phyloP scores from a whole-genome alignment of 345 rosid species.

The Eucalyptus camaldulensis region DNA sequence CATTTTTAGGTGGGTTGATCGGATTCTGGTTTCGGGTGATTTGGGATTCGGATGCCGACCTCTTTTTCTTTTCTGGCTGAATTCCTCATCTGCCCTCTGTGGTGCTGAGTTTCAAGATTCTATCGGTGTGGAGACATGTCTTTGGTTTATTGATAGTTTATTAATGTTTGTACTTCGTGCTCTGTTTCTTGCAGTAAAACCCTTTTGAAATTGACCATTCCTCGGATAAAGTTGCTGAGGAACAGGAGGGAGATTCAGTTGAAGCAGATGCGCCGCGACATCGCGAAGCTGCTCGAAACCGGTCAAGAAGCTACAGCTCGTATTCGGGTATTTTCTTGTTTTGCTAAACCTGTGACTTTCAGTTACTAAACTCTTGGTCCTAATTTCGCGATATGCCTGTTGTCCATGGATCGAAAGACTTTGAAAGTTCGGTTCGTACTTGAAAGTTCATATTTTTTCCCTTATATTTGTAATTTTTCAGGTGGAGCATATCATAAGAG shows the following conservation, averaged over 20 bases:
- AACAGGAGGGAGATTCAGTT: constrained; percentile 90
- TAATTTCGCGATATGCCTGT: background rate
- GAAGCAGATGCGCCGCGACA: constrained; percentile 86
- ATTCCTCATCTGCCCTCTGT: background rate
- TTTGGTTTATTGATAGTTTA: background rate
- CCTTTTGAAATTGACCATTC: constrained; percentile 63
- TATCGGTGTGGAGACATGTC: background rate
- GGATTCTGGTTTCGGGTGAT: background rate
- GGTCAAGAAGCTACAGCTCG: constrained; percentile 99
- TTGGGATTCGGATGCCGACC: background rate
- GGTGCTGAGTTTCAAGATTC: background rate
- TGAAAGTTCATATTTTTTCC: background rate
- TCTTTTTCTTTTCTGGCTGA: background rate
- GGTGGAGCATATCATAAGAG: constrained; percentile 95
- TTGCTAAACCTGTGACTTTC: background rate
- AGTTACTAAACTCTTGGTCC: background rate
- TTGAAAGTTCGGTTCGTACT: background rate
- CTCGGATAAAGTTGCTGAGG: constrained; percentile 79
- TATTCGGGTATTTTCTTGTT: constrained; percentile 46
- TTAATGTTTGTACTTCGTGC: background rate
- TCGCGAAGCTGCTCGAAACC: constrained; percentile 91
- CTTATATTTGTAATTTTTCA: background rate
- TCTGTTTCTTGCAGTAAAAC: constrained; percentile 53
- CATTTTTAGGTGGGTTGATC: background rate
- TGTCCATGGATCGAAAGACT: background rate